phyloP scores from a whole-genome alignment of 331 rosid species.

The Spiraea crenata region DNA sequence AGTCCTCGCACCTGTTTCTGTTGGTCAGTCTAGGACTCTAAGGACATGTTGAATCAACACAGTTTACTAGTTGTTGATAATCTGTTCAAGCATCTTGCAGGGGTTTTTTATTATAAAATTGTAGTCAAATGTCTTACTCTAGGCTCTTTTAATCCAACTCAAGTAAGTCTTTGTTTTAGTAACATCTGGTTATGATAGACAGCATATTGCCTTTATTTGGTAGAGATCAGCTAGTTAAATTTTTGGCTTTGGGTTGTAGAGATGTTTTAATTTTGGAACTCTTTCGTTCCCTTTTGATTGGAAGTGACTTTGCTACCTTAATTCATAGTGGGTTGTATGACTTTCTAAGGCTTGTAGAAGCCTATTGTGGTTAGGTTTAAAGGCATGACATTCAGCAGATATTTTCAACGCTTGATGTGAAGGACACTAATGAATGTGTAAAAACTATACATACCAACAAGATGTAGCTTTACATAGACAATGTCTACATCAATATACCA shows the following conservation, averaged over 20 bases:
- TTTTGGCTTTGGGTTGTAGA: neutral
- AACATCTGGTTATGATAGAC: neutral
- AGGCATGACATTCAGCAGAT: neutral
- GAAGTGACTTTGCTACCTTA: neutral
- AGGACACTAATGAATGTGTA: neutral
- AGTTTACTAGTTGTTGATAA: slow-evolving; percentile 1
- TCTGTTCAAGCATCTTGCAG: neutral
- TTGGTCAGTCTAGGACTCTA: neutral
- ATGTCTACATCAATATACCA: neutral
- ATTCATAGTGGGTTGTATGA: neutral
- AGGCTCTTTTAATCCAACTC: neutral
- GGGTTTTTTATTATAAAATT: neutral
- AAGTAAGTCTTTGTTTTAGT: neutral
- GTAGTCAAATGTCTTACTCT: no score
- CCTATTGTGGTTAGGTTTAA: neutral
- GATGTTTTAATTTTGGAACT: neutral
- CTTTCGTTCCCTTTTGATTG: neutral
- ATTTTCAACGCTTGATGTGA: neutral
- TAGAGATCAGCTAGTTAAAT: no score
- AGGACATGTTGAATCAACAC: neutral
- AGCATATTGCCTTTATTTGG: neutral
- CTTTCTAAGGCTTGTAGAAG: neutral
- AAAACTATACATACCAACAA: neutral
- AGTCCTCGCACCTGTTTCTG: neutral
- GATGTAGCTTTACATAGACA: neutral